Evolutionary conservation across 805 yeast genomes (phyloP).

Genomic region (Schizosaccharomyces osmophilus): DNA sequence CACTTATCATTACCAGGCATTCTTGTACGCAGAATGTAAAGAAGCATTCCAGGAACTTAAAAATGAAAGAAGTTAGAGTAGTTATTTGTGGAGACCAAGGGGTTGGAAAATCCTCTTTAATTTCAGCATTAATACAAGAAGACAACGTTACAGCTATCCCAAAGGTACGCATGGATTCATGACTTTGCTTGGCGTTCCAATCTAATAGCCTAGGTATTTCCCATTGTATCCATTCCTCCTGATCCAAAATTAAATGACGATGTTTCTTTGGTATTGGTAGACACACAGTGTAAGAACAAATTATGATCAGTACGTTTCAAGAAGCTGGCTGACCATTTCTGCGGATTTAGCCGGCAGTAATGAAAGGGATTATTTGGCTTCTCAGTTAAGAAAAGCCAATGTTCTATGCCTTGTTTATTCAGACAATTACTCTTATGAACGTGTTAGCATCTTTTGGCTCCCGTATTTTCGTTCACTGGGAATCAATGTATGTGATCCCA

Average conservation of each 20-base stretch:
- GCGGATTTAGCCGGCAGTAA: conserved; percentile 18
- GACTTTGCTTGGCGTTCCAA: conserved; percentile 44
- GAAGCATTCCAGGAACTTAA: conserved; percentile 5
- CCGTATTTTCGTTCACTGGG: conserved; percentile 82
- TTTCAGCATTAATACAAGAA: conserved; percentile 36
- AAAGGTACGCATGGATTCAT: conserved; percentile 16
- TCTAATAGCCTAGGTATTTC: conserved; percentile 43
- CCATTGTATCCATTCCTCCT: conserved; percentile 62
- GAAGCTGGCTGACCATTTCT: neutral
- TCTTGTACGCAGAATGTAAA: too few species aligned
- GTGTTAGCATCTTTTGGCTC: conserved; percentile 84
- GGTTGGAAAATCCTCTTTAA: conserved; percentile 18
- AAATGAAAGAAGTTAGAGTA: conserved; percentile 30
- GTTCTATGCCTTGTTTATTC: conserved; percentile 87
- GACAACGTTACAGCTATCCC: neutral
- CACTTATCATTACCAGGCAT: too few species aligned
- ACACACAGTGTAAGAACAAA: conserved; percentile 25
- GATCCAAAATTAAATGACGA: conserved; percentile 36
- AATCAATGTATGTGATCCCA: conserved; percentile 25
- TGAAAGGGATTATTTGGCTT: conserved; percentile 34
- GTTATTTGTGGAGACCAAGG: conserved; percentile 69
- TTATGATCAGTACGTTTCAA: neutral
- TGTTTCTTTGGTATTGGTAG: conserved; percentile 46
- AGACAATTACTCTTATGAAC: conserved; percentile 82
- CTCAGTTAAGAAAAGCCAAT: conserved; percentile 60